A percentile compares a stretch with the other conserved stretches of the same genome.
phyloP scores from a whole-genome alignment of 805 yeast species.

The Kuraishia ogatae region DNA sequence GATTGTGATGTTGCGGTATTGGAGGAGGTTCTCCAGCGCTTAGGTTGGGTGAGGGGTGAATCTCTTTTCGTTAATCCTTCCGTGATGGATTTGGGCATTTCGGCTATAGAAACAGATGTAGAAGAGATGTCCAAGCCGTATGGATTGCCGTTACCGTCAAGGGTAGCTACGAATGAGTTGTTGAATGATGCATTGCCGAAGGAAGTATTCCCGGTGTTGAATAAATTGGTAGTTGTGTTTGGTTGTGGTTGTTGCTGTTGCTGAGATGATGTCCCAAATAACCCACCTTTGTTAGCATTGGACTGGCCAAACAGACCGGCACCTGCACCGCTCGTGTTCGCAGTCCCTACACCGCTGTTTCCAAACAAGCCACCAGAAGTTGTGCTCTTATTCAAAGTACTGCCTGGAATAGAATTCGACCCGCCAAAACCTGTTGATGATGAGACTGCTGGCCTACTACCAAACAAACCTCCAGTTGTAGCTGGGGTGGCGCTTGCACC shows the following conservation, averaged over 20 bases:
- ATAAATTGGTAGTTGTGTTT: not conserved
- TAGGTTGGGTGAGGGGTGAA: not conserved
- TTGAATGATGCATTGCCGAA: not conserved
- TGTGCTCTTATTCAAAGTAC: not conserved
- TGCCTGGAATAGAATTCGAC: slow-evolving; percentile 8
- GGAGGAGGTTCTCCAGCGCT: not conserved
- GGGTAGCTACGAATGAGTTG: slow-evolving; percentile 1
- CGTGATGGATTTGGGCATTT: slow-evolving; percentile 23
- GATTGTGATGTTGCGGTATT: not conserved
- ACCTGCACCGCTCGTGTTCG: slow-evolving; percentile 3
- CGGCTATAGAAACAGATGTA: slow-evolving; percentile 4
- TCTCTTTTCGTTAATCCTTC: not conserved
- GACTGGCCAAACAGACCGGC: slow-evolving; percentile 17
- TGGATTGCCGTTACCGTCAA: slow-evolving; percentile 10
- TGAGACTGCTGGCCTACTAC: slow-evolving; percentile 8
- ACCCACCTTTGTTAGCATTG: slow-evolving; percentile 3
- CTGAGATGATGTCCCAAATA: slow-evolving; percentile 1
- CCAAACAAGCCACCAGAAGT: slow-evolving; percentile 16
- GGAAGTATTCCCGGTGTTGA: not conserved
- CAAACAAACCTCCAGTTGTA: slow-evolving; percentile 17
- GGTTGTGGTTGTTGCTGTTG: not conserved
- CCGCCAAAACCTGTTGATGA: slow-evolving; percentile 5
- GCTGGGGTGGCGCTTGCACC: not conserved
- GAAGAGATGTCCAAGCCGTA: slow-evolving; percentile 16
- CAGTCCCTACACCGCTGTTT: slow-evolving; percentile 9